phyloP scores from a whole-genome alignment of 2,329 filamentous ascomycete genomes.

The Iodosphaeria phyllophila region DNA sequence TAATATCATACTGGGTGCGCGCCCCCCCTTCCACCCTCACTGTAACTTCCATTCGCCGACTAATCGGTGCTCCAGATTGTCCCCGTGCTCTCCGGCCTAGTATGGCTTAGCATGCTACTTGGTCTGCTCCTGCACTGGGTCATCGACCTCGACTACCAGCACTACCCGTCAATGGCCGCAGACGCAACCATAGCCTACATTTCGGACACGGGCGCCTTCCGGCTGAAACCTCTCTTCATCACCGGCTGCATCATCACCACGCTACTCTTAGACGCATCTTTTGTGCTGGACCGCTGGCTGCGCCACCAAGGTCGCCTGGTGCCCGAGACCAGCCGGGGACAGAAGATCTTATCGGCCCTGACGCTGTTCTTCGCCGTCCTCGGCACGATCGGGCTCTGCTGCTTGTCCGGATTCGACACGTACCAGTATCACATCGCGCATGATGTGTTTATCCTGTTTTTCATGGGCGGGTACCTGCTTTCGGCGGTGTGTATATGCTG shows the following conservation, averaged over 20 bases:
- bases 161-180: conserved; percentile 40
- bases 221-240: conserved; percentile 64
- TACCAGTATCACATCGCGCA: conserved; percentile 48
- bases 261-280: conserved; percentile 63
- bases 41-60: background rate
- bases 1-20: background rate
- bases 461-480: conserved; percentile 72
- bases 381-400: conserved; percentile 64
- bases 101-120: conserved; percentile 50
- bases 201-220: conserved; percentile 41
- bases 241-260: conserved; percentile 52
- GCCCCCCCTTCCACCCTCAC: background rate
- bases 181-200: conserved; percentile 51
- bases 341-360: conserved; percentile 43
- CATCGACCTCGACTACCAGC: conserved; percentile 28
- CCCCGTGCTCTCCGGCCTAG: conserved; percentile 46
- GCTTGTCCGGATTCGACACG: conserved; percentile 76
- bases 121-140: conserved; percentile 56
- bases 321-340: conserved; percentile 43
- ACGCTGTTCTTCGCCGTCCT: conserved; percentile 50
- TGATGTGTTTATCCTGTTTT: conserved; percentile 59
- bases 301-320: conserved; percentile 65
- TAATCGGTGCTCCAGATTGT: conserved; percentile 27
- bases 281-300: conserved; percentile 68
- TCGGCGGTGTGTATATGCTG: conserved; percentile 77